Conservation (phyloP, 352 stramenopile species). For the Thalassiosira hispida region DNA sequence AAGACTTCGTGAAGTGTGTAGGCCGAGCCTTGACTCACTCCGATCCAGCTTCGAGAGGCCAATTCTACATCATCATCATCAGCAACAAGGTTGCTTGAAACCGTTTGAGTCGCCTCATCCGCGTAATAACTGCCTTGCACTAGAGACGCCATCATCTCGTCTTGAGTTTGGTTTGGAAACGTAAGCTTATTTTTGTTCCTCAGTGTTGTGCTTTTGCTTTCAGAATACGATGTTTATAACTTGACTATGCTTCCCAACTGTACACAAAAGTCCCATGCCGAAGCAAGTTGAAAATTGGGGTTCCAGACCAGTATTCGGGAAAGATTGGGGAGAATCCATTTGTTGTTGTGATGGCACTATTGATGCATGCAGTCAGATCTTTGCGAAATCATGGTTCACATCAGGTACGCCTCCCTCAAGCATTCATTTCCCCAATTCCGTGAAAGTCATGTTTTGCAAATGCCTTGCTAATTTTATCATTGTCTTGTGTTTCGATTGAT, state of each 20-base stretch:
- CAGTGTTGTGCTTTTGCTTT: background rate
- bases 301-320: conserved; percentile 65
- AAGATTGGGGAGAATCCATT: conserved; percentile 74
- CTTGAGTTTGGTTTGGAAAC: conserved; percentile 25
- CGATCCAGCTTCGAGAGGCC: conserved; percentile 24
- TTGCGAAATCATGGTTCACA: conserved; percentile 53
- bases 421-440: background rate
- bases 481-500: conserved; percentile 3
- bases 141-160: conserved; percentile 26
- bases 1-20: conserved; percentile 7
- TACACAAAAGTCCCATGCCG: conserved; percentile 61
- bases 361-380: conserved; percentile 41
- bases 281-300: conserved; percentile 67
- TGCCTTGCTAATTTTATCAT: background rate
- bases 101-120: conserved; percentile 43
- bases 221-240: background rate
- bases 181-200: conserved; percentile 6
- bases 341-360: conserved; percentile 50
- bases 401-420: conserved; percentile 31
- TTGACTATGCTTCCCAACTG: too few relatives aligned
- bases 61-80: background rate
- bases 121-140: conserved; percentile 23
- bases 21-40: conserved; percentile 22
- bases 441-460: background rate
- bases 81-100: conserved; percentile 13